Evolutionary conservation across 78 protist genomes (phyloP), one percentile per base, ranked within the genome.

Genomic region (Dictyostelium capitatum): DNA sequence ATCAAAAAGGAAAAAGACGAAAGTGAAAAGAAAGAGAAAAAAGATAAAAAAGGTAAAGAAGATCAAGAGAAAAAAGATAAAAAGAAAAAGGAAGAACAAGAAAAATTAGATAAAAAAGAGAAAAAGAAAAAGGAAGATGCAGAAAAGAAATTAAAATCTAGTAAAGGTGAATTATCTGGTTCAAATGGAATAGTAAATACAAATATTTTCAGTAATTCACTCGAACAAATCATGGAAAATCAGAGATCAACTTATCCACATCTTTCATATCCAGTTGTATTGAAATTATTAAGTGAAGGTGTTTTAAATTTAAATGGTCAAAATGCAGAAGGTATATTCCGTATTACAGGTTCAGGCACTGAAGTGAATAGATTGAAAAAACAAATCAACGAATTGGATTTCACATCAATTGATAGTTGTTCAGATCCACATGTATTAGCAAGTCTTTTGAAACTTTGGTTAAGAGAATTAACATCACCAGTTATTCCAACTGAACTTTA

Each of bases 351-450:
- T 32, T 59, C 65, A 9, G 72, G 54, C 4, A 57, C 84, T 3
- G 93, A 87, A 25, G 84, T 87, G 0, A 87, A 56, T 11, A 41
- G 93, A 59, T n/a, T 87, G 6, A 54, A 64, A 12, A 64, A 65
- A 48, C 72, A 56, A 77, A 78, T 87, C 32, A 87, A 87, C 19
- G 93, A 87, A 51, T 54, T 15, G 25, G 89, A 79, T 11, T 77
- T 91, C 48, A 1, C 56, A 2, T 47, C 83, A 23, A 79, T 79
- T 10, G 54, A 70, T n/a, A 72, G 48, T 25, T 37, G 43, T 37
- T 41, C 19, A 43, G 95, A 91, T n/a, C 90, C 82, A 8, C 95
- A 91, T 69, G 90, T 91, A 9, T 51, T 91, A 25, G 89, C 95
- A 6, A 90, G 95, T 54, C 67, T 91, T 10, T 32, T 91, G 10